A percentile compares a stretch with the other conserved stretches of the same genome.
phyloP scores from a whole-genome alignment of 805 yeast genomes.

The Wickerhamomyces bovis region DNA sequence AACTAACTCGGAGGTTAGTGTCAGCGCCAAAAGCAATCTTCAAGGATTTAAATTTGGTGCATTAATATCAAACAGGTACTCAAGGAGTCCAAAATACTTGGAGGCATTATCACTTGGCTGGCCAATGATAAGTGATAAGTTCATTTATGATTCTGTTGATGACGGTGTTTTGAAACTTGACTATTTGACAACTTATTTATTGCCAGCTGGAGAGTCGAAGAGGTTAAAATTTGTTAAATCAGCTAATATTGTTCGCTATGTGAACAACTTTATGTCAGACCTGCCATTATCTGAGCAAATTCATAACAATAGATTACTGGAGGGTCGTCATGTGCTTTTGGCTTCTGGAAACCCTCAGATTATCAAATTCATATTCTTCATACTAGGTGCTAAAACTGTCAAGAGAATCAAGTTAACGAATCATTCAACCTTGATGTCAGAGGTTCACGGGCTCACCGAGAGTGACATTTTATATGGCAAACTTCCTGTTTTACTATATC shows the following conservation, averaged over 20 bases:
- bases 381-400: conserved; percentile 36
- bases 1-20: conserved; percentile 1
- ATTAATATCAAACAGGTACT: conserved; percentile 42
- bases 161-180: conserved; percentile 20
- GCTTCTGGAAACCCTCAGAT: conserved; percentile 21
- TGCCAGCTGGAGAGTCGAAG: conserved; percentile 69
- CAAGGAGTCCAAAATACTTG: conserved; percentile 68
- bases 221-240: conserved; percentile 40
- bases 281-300: conserved; percentile 35
- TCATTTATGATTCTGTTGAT: conserved; percentile 44
- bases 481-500: conserved; percentile 1
- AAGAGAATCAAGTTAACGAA: conserved; percentile 1
- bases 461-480: conserved; percentile 13
- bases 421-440: conserved; percentile 2
- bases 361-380: conserved; percentile 37
- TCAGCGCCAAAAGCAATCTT: conserved; percentile 8
- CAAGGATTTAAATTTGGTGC: conserved; percentile 50
- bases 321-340: conserved; percentile 16
- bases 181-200: conserved; percentile 47
- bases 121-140: conserved; percentile 69
- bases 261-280: conserved; percentile 30
- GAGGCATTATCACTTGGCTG: conserved; percentile 78
- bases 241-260: conserved; percentile 40
- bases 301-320: conserved; percentile 28
- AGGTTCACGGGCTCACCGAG: neutral